Evolutionary conservation across 306 rosid genomes (phyloP).

Genomic region (Pyrus betulifolia): DNA sequence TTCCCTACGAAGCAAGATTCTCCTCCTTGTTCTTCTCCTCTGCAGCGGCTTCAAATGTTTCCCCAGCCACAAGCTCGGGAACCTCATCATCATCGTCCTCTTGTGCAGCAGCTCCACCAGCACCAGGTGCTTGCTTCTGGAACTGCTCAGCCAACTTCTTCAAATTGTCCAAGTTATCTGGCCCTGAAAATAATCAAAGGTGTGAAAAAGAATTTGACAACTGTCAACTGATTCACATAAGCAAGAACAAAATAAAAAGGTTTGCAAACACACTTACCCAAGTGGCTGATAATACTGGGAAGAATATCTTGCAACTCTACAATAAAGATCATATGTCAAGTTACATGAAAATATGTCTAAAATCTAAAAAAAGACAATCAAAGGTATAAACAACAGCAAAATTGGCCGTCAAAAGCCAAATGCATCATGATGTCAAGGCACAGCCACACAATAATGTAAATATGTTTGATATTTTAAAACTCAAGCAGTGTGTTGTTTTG

Average conservation of each 20-base stretch:
- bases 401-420: neutral
- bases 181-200: constrained; percentile 44
- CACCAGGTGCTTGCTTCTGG: constrained; percentile 79
- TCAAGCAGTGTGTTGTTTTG: neutral
- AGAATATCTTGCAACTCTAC: constrained; percentile 97
- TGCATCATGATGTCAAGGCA: neutral
- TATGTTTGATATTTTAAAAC: neutral
- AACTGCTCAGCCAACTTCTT: constrained; percentile 86
- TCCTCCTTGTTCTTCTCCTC: constrained; percentile 49
- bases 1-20: constrained; percentile 38
- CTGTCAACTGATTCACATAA: too few relatives aligned
- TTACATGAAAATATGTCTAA: neutral
- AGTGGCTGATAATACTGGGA: constrained; percentile 81
- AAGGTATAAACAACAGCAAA: neutral
- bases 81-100: constrained; percentile 82
- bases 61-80: constrained; percentile 80
- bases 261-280: constrained; percentile 43
- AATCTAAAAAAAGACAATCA: neutral
- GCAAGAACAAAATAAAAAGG: neutral
- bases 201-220: neutral
- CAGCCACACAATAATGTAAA: neutral
- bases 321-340: constrained; percentile 4
- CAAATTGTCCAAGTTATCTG: constrained; percentile 87
- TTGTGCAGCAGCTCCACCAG: constrained; percentile 28
- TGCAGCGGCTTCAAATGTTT: constrained; percentile 84